A percentile compares a stretch with the other conserved stretches of the same genome.
phyloP scores from a whole-genome alignment of 73 alveolate species.

The Paramecium biaurelia region DNA sequence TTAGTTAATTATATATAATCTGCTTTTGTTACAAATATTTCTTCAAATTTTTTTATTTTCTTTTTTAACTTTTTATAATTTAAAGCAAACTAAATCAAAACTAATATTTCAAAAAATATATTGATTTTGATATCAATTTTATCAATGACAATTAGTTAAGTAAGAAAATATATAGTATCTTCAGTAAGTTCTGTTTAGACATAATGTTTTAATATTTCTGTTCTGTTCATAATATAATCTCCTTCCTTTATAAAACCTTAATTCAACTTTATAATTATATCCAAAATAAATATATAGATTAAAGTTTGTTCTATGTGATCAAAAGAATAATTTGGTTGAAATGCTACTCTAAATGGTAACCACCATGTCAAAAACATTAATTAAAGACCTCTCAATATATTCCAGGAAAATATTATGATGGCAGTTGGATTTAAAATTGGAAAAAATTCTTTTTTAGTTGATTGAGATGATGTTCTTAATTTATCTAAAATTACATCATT shows the following conservation, averaged over 20 bases:
- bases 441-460: background rate
- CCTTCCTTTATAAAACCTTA: background rate
- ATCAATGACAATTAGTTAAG: background rate
- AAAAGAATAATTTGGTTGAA: background rate
- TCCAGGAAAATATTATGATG: background rate
- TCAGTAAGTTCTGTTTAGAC: background rate
- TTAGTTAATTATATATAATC: background rate
- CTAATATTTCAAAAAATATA: background rate
- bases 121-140: background rate
- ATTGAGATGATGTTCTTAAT: background rate
- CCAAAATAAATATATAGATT: background rate
- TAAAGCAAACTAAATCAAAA: background rate
- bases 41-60: background rate
- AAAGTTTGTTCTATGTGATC: background rate
- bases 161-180: background rate
- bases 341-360: conserved; percentile 19
- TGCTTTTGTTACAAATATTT: background rate
- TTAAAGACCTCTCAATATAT: background rate
- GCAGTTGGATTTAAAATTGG: background rate
- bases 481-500: background rate
- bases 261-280: background rate
- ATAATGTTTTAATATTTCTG: background rate
- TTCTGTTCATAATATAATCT: background rate
- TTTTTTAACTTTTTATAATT: background rate
- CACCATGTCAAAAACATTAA: background rate